These are phyloP conservation scores for Hypericum androsaemum DNA, from an alignment of 345 rosid genomes.

Conservation along the genomic window DNA sequence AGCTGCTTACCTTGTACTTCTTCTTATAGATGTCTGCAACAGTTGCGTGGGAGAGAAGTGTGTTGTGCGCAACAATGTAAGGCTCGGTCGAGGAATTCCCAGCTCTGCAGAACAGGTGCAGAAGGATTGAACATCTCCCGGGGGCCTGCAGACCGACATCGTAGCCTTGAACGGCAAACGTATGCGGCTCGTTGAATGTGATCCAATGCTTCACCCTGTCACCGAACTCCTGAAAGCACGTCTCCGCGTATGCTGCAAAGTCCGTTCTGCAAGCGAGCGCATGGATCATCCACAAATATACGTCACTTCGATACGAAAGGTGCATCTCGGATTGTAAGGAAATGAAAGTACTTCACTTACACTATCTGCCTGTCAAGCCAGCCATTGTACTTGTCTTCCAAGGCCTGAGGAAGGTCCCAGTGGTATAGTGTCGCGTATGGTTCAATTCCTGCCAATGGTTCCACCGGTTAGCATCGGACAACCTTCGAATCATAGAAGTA, in stretches of 20 bases:
- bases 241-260: conserved; percentile 2
- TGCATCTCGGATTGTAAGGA: background rate
- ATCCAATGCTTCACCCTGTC: conserved; percentile 1
- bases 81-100: background rate
- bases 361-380: background rate
- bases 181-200: background rate
- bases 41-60: background rate
- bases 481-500: too few species aligned
- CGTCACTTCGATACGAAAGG: too few species aligned
- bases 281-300: too few species aligned
- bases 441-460: background rate
- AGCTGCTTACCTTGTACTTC: background rate
- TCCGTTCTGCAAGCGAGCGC: conserved; percentile 2
- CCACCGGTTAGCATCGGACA: too few species aligned
- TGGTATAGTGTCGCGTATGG: conserved; percentile 10
- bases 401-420: conserved; percentile 9
- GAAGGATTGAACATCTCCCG: background rate
- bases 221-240: conserved; percentile 4
- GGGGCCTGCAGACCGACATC: background rate
- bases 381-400: conserved; percentile 7
- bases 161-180: background rate
- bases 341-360: background rate
- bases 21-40: background rate
- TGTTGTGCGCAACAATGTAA: background rate
- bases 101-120: background rate